Evolutionary conservation across 192 early-diverging fungal species (phyloP).

Genomic region (Coemansia sp.): DNA sequence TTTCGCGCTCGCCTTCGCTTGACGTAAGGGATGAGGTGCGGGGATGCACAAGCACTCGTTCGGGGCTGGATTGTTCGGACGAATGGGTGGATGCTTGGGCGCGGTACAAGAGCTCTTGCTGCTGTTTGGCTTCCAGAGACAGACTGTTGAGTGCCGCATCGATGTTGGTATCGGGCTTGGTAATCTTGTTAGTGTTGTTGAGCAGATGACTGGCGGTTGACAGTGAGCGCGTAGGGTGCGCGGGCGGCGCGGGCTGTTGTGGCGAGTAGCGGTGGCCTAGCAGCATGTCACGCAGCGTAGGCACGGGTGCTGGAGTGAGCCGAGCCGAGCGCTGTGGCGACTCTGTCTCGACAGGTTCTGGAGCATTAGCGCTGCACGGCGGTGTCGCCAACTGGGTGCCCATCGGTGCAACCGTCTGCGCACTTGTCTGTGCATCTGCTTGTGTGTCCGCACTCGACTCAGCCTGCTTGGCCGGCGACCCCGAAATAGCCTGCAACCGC

Average conservation of each 20-base stretch:
- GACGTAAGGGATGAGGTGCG: slow-evolving; percentile 22
- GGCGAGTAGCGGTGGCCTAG: slow-evolving; percentile 32
- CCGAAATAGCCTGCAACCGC: slow-evolving; percentile 31
- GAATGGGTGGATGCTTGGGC: slow-evolving; percentile 13
- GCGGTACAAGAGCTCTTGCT: slow-evolving; percentile 7
- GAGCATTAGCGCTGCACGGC: slow-evolving; percentile 10
- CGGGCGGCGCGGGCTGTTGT: slow-evolving; percentile 8
- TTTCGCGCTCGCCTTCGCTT: slow-evolving; percentile 25
- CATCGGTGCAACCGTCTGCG: neutral
- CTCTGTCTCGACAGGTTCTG: neutral
- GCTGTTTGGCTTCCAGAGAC: slow-evolving; percentile 26
- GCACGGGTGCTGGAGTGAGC: slow-evolving; percentile 25
- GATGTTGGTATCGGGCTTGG: slow-evolving; percentile 8
- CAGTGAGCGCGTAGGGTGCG: slow-evolving; percentile 8
- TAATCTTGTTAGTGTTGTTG: neutral
- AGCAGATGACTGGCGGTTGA: slow-evolving; percentile 10
- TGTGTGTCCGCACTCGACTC: neutral
- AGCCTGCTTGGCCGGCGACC: slow-evolving; percentile 6
- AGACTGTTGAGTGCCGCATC: slow-evolving; percentile 17
- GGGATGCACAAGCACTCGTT: slow-evolving; percentile 5
- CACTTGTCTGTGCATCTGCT: too few relatives aligned
- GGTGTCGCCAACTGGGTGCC: slow-evolving; percentile 18
- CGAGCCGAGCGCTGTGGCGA: slow-evolving; percentile 9
- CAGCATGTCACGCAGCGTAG: slow-evolving; percentile 49
- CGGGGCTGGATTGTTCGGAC: slow-evolving; percentile 29